phyloP scores from a whole-genome alignment of 179 eudicot genomes.

The Amaranthus tricolor region DNA sequence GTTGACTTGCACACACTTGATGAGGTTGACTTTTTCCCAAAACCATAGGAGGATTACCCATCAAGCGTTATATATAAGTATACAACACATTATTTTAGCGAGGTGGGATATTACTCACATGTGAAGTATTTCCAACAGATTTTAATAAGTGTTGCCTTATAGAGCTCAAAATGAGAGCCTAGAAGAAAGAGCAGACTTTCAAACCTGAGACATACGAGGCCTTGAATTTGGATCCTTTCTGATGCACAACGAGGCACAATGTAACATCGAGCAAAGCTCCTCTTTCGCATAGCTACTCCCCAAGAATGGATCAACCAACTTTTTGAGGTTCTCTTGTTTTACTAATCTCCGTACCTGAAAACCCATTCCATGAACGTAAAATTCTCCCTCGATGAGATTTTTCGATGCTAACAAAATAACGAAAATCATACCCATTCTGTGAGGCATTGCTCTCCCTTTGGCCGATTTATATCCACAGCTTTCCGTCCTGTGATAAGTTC shows the following conservation, averaged over 20 bases:
- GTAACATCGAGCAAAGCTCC: slow-evolving; percentile 60
- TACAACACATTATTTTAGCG: too few species aligned
- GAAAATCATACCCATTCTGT: slow-evolving; percentile 66
- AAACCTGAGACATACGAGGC: slow-evolving; percentile 94
- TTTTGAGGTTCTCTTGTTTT: slow-evolving; percentile 42
- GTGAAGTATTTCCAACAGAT: too few species aligned
- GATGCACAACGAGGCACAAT: slow-evolving; percentile 71
- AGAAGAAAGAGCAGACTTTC: slow-evolving; percentile 5
- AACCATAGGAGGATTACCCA: too few species aligned
- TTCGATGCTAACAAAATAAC: neutral
- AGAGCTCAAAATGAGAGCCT: neutral
- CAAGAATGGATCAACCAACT: slow-evolving; percentile 62
- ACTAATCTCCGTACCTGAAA: slow-evolving; percentile 70
- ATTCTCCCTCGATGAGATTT: neutral
- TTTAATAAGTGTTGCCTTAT: neutral
- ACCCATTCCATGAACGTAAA: slow-evolving; percentile 9
- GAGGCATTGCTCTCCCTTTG: slow-evolving; percentile 82
- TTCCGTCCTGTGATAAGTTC: slow-evolving; percentile 82
- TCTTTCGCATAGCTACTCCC: slow-evolving; percentile 42
- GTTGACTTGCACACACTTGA: too few species aligned
- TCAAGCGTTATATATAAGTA: too few species aligned
- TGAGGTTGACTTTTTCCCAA: too few species aligned
- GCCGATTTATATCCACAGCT: slow-evolving; percentile 71
- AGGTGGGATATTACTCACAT: too few species aligned
- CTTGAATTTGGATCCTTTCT: slow-evolving; percentile 58